These are phyloP conservation scores for Mucor saturninus DNA, from an alignment of 371 early-diverging fungal genomes.

Conservation along the genomic window DNA sequence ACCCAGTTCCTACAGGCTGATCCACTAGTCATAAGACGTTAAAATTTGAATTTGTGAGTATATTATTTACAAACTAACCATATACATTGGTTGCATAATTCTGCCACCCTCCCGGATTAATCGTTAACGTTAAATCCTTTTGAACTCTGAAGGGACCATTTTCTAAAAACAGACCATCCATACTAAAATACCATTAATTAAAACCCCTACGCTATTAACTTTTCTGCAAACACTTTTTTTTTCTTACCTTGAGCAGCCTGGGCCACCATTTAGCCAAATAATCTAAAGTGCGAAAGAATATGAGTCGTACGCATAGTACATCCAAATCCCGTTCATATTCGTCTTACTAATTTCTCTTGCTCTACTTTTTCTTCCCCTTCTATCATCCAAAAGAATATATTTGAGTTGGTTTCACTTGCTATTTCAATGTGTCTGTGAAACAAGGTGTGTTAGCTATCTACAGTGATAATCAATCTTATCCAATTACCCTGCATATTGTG, in stretches of 20 bases:
- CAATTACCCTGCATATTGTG: conserved; percentile 70
- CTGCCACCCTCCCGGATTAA: conserved; percentile 72
- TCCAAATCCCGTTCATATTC: no score
- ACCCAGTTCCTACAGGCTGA: conserved; percentile 89
- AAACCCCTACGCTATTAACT: not conserved
- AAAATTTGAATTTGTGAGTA: conserved; percentile 2
- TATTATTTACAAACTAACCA: conserved; percentile 43
- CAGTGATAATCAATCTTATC: not conserved
- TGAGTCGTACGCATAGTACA: not conserved
- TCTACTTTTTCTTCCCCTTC: conserved; percentile 39
- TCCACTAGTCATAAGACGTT: conserved; percentile 62
- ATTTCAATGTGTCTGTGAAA: conserved; percentile 52
- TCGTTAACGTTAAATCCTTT: conserved; percentile 47
- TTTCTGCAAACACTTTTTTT: not conserved
- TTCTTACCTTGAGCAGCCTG: conserved; percentile 48
- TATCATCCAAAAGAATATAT: conserved; percentile 64
- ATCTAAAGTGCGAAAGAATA: conserved; percentile 49
- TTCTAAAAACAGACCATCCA: conserved; percentile 88
- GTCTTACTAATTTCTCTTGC: conserved; percentile 42
- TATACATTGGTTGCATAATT: conserved; percentile 74
- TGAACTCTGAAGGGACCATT: conserved; percentile 77
- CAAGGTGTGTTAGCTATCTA: not conserved
- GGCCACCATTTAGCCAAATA: conserved; percentile 90
- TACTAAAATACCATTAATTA: conserved; percentile 44
- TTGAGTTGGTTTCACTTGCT: conserved; percentile 41